Conservation (phyloP, 495 filamentous ascomycete genomes). For the Aspergillus incahuasiensis region DNA sequence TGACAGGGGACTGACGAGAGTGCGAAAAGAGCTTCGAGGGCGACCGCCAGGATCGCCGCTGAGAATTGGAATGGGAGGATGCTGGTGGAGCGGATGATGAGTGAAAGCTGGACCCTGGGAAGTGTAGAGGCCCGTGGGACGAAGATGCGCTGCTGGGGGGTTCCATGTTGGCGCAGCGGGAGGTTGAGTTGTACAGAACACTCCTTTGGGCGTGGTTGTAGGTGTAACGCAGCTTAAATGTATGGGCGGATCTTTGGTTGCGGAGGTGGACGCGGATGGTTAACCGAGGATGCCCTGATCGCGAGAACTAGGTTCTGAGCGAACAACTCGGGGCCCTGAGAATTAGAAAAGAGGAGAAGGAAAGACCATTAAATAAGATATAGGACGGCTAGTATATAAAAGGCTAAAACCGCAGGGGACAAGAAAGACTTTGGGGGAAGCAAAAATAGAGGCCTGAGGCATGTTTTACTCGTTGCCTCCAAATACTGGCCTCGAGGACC, state of each 20-base stretch:
- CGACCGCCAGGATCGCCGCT: conserved; percentile 33
- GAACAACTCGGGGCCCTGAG: background rate
- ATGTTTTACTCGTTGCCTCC: background rate
- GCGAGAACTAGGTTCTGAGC: background rate
- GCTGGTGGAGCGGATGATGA: conserved; percentile 18
- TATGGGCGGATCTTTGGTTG: background rate
- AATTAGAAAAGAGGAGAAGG: background rate
- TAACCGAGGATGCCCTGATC: background rate
- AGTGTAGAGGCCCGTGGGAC: conserved; percentile 21
- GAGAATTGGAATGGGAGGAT: conserved; percentile 17
- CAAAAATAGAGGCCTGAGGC: conserved; percentile 1
- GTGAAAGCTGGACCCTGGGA: conserved; percentile 24
- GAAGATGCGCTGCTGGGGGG: conserved; percentile 5
- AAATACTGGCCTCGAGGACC: background rate
- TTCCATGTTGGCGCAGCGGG: conserved; percentile 1
- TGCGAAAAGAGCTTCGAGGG: conserved; percentile 8
- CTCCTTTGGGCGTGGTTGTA: background rate
- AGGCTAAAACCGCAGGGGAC: background rate
- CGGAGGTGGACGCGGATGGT: background rate
- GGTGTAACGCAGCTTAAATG: background rate
- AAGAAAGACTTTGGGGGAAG: background rate
- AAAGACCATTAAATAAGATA: background rate
- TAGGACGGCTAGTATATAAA: background rate
- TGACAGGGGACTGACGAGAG: conserved; percentile 16
- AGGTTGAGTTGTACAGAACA: background rate